A percentile compares a stretch with the other conserved stretches of the same genome.
phyloP scores from a whole-genome alignment of 345 rosid species.

The Sonneratia alba region DNA sequence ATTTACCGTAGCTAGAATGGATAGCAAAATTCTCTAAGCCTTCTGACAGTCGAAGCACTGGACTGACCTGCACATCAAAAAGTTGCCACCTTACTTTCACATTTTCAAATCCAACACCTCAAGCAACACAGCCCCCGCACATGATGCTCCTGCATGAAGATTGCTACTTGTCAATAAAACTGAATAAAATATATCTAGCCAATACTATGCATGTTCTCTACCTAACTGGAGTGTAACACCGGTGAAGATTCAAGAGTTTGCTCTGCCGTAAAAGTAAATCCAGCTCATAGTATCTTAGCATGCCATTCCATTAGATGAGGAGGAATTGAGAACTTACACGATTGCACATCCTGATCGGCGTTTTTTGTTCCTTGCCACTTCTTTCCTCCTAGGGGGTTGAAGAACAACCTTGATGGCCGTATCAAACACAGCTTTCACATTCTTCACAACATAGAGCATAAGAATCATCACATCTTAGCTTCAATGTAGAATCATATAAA shows the following conservation, averaged over 20 bases:
- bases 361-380: conserved; percentile 52
- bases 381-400: conserved; percentile 91
- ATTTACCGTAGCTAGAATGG: conserved; percentile 1
- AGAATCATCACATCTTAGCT: background rate
- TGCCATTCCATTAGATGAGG: background rate
- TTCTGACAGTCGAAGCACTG: background rate
- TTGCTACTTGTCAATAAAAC: background rate
- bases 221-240: no score
- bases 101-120: background rate
- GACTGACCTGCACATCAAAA: background rate
- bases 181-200: background rate
- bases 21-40: background rate
- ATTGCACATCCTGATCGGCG: conserved; percentile 51
- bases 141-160: conserved; percentile 34
- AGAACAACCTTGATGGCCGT: conserved; percentile 93
- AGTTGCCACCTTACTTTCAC: background rate
- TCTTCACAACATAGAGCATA: conserved; percentile 30
- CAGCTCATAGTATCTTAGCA: background rate
- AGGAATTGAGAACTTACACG: conserved; percentile 42
- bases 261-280: no score
- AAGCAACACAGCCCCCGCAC: conserved; percentile 72
- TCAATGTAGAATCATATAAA: background rate
- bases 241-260: no score
- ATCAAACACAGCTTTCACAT: conserved; percentile 90
- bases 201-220: no score